Conservation (phyloP, 768 basidiomycete species). For the Macrocybe gigantea region DNA sequence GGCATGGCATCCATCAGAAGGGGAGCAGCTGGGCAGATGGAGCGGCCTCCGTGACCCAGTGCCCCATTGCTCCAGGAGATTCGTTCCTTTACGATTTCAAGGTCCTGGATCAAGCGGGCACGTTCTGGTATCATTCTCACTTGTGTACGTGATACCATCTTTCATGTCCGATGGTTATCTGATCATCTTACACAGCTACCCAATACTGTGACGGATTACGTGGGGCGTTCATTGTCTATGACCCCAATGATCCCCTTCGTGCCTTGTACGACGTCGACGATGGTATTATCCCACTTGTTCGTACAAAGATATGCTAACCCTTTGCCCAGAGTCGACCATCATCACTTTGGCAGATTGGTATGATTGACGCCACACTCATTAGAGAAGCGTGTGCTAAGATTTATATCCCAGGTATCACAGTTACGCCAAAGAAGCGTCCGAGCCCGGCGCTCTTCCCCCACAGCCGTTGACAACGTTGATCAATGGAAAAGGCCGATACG, state of each 20-base stretch:
- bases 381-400: not conserved
- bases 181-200: constrained; percentile 1
- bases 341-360: constrained; percentile 23
- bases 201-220: constrained; percentile 26
- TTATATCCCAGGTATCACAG: constrained; percentile 6
- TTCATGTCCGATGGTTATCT: not conserved
- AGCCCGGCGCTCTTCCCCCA: constrained; percentile 4
- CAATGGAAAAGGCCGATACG: constrained; percentile 33
- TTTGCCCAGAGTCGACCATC: constrained; percentile 13
- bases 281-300: constrained; percentile 22
- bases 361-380: not conserved
- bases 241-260: constrained; percentile 22
- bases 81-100: constrained; percentile 37
- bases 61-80: constrained; percentile 33
- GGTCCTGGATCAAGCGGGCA: constrained; percentile 32
- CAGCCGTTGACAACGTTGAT: constrained; percentile 16
- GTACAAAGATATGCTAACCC: constrained; percentile 1
- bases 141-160: constrained; percentile 4
- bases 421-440: not conserved
- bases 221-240: constrained; percentile 32
- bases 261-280: constrained; percentile 30
- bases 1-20: constrained; percentile 23
- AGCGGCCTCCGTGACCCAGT: constrained; percentile 31
- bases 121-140: constrained; percentile 34
- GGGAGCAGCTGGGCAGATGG: constrained; percentile 22